Base-by-base conservation (phyloP, 345 rosid species). In the Aquilaria sinensis region DNA sequence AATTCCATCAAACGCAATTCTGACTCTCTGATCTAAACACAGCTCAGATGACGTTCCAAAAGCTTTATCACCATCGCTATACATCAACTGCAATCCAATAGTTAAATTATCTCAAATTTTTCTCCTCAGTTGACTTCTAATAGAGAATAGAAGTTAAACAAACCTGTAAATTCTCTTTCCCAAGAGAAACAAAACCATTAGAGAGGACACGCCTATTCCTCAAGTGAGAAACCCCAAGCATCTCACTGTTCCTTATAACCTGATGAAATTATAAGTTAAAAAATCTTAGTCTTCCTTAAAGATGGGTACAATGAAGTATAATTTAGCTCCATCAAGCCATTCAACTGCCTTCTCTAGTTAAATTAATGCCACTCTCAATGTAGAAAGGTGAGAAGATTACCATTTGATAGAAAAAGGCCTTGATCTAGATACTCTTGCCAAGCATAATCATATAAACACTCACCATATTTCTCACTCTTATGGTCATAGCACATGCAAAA, bases 191-290 rank as follows among this genome's bases (percentile, higher is more conserved):
- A 70, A 88, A 94, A 58, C 99, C 99, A 74, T 90, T 94, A 55
- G 99, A 94, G 51, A 94, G 80, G 64, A 94, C 97, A 75, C 87
- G 83, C 75, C 97, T 83, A 63, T 88, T 94, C 78, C 96, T 87
- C 82, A 94, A 74, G 78, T 90, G 97, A 67, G 99, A 90, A 74
- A 94, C 97, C 69, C 99, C 97, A 69, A 94, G 97, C 97, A 94
- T 94, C 85, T 94, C 99, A 70, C 99, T 97, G 60, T 94, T 94
- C 76, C 86, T 94, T 64, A 94, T 90, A 65, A 94, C 99, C 97
- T 90, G 91, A 69, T 51, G 70, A 63, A 59, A 74, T 59, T 50
- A 45, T 2, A 41, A 53, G 11, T 46, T 4, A 47, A 50, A 64
- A 14, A 33, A 29, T 37, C 3, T 34, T 6, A 3, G 5, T 34